Evolutionary conservation across 352 stramenopile genomes (phyloP).

Genomic region (Globisporangium emineosum): DNA sequence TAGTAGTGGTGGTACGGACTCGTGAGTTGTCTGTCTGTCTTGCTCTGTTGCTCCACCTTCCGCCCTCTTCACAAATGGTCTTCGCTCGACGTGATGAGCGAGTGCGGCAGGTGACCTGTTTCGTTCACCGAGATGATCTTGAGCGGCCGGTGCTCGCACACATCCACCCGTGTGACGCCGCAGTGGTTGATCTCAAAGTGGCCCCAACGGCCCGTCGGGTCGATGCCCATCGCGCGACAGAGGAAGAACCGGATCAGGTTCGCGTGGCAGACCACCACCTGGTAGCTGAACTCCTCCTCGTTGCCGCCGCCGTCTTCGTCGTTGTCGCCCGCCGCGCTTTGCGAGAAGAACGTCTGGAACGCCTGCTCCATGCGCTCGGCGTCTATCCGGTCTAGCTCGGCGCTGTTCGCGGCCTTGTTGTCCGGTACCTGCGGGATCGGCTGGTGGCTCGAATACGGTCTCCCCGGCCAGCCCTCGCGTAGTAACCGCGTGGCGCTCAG

Average conservation of each 20-base stretch:
- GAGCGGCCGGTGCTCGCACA: slow-evolving; percentile 58
- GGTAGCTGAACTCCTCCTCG: slow-evolving; percentile 52
- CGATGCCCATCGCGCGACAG: slow-evolving; percentile 65
- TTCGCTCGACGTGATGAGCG: slow-evolving; percentile 81
- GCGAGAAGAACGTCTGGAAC: slow-evolving; percentile 47
- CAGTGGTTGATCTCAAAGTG: slow-evolving; percentile 88
- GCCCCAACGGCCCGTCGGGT: slow-evolving; percentile 57
- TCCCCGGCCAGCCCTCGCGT: slow-evolving; percentile 75
- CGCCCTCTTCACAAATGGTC: slow-evolving; percentile 57
- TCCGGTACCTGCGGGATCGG: slow-evolving; percentile 9
- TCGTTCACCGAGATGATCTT: slow-evolving; percentile 82
- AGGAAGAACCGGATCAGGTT: slow-evolving; percentile 85
- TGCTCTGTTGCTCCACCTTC: neutral
- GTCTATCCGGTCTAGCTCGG: slow-evolving; percentile 41
- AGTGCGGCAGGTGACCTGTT: slow-evolving; percentile 70
- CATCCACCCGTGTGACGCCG: slow-evolving; percentile 71
- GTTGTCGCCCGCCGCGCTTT: slow-evolving; percentile 19
- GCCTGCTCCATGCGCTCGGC: slow-evolving; percentile 60
- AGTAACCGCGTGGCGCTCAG: slow-evolving; percentile 47
- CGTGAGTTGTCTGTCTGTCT: neutral
- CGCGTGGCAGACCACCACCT: slow-evolving; percentile 77
- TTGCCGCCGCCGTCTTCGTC: slow-evolving; percentile 28
- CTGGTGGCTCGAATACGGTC: slow-evolving; percentile 47
- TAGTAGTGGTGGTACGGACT: neutral
- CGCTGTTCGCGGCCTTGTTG: neutral